Evolutionary conservation across 257 asterid species (phyloP).

Genomic region (Leonotis leonurus): DNA sequence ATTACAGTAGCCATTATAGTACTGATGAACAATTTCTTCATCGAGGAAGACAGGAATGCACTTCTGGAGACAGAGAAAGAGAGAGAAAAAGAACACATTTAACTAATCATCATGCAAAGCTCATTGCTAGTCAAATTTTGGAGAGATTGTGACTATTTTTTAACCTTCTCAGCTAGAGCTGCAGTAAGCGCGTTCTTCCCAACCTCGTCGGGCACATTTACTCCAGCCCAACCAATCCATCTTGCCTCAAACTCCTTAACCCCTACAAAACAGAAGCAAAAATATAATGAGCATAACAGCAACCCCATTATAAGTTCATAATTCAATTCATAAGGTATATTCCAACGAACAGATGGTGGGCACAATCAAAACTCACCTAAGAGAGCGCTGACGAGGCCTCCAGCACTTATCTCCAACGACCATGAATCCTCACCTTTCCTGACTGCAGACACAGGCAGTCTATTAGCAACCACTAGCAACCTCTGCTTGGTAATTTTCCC

Average conservation of each 20-base stretch:
- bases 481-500: constrained; percentile 51
- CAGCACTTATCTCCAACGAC: constrained; percentile 91
- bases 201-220: constrained; percentile 79
- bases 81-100: too few species aligned
- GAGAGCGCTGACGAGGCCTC: constrained; percentile 95
- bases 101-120: background rate
- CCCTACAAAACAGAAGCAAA: too few species aligned
- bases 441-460: constrained; percentile 91
- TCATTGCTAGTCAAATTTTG: background rate
- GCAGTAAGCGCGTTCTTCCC: constrained; percentile 72
- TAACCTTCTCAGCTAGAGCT: constrained; percentile 84
- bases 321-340: background rate
- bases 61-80: constrained; percentile 36
- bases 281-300: too few species aligned
- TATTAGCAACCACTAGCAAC: constrained; percentile 86
- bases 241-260: constrained; percentile 80
- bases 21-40: constrained; percentile 83
- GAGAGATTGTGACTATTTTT: background rate
- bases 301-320: background rate
- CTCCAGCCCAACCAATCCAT: constrained; percentile 98
- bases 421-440: constrained; percentile 84
- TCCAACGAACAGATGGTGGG: background rate
- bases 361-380: constrained; percentile 55
- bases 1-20: constrained; percentile 90
- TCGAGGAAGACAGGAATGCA: constrained; percentile 89